Evolutionary conservation across 2,329 filamentous ascomycete species (phyloP).

Genomic region (Gaeumannomyces tritici): DNA sequence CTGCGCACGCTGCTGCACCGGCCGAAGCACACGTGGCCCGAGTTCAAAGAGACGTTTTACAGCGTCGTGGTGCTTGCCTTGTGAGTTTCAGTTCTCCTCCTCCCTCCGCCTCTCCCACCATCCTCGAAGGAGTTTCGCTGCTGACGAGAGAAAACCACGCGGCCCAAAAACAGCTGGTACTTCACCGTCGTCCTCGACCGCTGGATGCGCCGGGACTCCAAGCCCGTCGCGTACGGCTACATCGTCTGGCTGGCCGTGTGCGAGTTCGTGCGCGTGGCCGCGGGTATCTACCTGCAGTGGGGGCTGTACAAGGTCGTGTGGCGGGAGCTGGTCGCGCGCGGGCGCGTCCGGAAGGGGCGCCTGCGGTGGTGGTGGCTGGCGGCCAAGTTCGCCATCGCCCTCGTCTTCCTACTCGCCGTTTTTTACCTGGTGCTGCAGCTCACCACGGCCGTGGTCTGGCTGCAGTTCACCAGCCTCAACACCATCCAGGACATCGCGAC

Average conservation of each 20-base stretch:
- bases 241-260: conserved; percentile 7
- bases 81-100: not conserved
- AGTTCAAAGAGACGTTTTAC: not conserved
- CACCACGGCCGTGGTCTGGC: conserved; percentile 9
- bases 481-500: conserved; percentile 12
- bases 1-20: not conserved
- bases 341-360: not conserved
- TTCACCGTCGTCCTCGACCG: conserved; percentile 7
- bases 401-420: conserved; percentile 8
- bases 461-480: conserved; percentile 11
- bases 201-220: conserved; percentile 10
- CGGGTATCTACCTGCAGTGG: conserved; percentile 9
- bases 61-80: not conserved
- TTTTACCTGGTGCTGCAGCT: conserved; percentile 10
- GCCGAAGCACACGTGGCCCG: not conserved
- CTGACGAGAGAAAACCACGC: not conserved
- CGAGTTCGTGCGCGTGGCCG: conserved; percentile 8
- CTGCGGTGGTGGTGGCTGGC: conserved; percentile 3
- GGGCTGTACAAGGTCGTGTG: conserved; percentile 11
- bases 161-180: conserved; percentile 8
- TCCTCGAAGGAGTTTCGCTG: not conserved
- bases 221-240: conserved; percentile 7
- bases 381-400: conserved; percentile 8
- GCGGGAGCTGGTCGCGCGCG: conserved; percentile 3
- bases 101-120: not conserved